phyloP scores from a whole-genome alignment of 768 basidiomycete species.

The Hirschioporus abietinus region DNA sequence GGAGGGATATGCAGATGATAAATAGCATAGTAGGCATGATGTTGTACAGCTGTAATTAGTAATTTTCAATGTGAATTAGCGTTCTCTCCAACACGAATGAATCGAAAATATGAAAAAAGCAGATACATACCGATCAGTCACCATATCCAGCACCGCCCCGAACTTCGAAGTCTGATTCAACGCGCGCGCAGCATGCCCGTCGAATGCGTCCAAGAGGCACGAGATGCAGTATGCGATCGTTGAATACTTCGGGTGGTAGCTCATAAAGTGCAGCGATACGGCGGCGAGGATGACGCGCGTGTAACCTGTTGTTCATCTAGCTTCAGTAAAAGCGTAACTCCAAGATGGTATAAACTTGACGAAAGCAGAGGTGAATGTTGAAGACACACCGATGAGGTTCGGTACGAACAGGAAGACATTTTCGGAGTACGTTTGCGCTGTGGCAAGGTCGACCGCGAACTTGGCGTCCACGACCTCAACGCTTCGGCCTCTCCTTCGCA shows the following conservation, averaged over 20 bases:
- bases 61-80: slow-evolving; percentile 4
- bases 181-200: slow-evolving; percentile 86
- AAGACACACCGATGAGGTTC: slow-evolving; percentile 81
- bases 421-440: slow-evolving; percentile 82
- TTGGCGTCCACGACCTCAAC: slow-evolving; percentile 76
- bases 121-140: slow-evolving; percentile 84
- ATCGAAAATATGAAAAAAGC: neutral
- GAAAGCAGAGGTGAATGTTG: neutral
- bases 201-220: slow-evolving; percentile 91
- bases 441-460: slow-evolving; percentile 81
- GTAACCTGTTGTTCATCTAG: slow-evolving; percentile 55
- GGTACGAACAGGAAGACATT: slow-evolving; percentile 97
- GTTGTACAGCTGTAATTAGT: slow-evolving; percentile 81
- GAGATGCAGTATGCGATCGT: slow-evolving; percentile 87
- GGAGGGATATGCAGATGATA: slow-evolving; percentile 84
- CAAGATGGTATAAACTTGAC: neutral
- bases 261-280: slow-evolving; percentile 88
- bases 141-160: slow-evolving; percentile 98
- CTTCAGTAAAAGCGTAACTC: neutral
- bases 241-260: slow-evolving; percentile 88
- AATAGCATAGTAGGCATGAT: slow-evolving; percentile 89
- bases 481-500: neutral
- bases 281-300: slow-evolving; percentile 87
- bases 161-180: slow-evolving; percentile 92
- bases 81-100: neutral